phyloP scores from a whole-genome alignment of 1,284 basidiomycete species.

The Cutaneotrichosporon daszewskae region DNA sequence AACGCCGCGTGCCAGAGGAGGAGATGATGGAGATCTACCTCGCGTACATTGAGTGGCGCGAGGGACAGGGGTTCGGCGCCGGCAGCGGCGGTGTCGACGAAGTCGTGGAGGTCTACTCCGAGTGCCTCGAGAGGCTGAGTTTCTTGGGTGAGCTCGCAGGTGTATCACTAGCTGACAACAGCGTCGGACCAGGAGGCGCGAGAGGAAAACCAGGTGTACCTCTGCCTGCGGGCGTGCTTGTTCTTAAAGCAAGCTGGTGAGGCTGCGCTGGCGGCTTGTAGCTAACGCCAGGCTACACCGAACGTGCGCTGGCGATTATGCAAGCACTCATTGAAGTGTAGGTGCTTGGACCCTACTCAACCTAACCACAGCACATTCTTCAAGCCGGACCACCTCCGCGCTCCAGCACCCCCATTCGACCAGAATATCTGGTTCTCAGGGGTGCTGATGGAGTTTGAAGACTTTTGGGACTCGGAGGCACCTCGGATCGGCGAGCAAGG shows the following conservation, averaged over 20 bases:
- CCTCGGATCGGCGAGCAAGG: conserved; percentile 50
- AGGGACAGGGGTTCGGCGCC: conserved; percentile 37
- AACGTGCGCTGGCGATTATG: conserved; percentile 50
- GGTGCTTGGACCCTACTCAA: too few relatives aligned
- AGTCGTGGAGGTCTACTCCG: conserved; percentile 38
- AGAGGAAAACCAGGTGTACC: conserved; percentile 44
- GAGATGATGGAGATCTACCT: conserved; percentile 38
- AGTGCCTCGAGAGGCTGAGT: conserved; percentile 28
- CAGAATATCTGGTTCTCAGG: conserved; percentile 24
- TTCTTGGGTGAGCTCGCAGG: neutral
- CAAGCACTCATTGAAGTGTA: conserved; percentile 52
- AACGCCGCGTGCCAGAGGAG: conserved; percentile 15
- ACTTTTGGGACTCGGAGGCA: conserved; percentile 52
- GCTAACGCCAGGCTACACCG: conserved; percentile 45
- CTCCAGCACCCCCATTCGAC: conserved; percentile 13
- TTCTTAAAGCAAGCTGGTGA: conserved; percentile 70
- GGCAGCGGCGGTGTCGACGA: conserved; percentile 34
- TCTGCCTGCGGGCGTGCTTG: conserved; percentile 45
- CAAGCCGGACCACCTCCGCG: conserved; percentile 31
- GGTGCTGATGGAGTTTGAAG: conserved; percentile 45
- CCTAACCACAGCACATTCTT: conserved; percentile 44
- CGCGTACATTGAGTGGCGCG: conserved; percentile 42
- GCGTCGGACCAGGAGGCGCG: conserved; percentile 14
- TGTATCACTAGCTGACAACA: neutral
- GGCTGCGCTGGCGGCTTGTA: conserved; percentile 29